phyloP scores from a whole-genome alignment of 2,329 filamentous ascomycete genomes.

The Pseudogymnoascus sp. region DNA sequence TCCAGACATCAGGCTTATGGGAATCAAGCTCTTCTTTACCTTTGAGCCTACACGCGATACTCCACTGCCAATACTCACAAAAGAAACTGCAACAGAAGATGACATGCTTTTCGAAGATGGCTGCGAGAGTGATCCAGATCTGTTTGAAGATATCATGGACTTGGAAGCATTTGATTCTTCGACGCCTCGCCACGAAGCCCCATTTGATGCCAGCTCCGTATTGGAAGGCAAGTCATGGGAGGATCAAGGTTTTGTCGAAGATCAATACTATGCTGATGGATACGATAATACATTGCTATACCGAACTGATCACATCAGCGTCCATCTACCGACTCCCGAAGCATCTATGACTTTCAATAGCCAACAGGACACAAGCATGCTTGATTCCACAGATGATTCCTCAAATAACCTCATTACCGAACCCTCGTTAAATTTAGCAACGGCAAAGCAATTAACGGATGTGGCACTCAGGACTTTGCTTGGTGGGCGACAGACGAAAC shows the following conservation, averaged over 20 bases:
- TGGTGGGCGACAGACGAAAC: conserved; percentile 11
- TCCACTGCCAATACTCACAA: neutral
- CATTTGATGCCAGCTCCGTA: neutral
- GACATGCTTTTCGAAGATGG: neutral
- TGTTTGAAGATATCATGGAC: neutral
- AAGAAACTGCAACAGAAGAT: neutral
- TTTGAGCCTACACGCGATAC: conserved; percentile 16
- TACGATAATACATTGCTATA: conserved; percentile 19
- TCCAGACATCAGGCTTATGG: conserved; percentile 19
- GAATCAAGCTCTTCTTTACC: conserved; percentile 21
- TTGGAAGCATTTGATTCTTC: neutral
- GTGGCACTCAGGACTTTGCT: conserved; percentile 18
- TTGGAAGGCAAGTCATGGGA: neutral
- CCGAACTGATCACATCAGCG: conserved; percentile 18
- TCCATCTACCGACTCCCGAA: neutral
- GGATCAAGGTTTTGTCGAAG: neutral
- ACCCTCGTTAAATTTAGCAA: neutral
- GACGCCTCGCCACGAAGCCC: neutral
- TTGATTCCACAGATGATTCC: neutral
- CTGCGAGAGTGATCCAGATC: neutral
- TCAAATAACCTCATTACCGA: neutral
- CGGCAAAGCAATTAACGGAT: conserved; percentile 14
- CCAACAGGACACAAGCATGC: conserved; percentile 1
- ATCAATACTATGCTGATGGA: neutral
- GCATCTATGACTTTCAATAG: neutral